Evolutionary conservation across 2,329 filamentous ascomycete genomes (phyloP).

Genomic region (Fusarium agapanthi): DNA sequence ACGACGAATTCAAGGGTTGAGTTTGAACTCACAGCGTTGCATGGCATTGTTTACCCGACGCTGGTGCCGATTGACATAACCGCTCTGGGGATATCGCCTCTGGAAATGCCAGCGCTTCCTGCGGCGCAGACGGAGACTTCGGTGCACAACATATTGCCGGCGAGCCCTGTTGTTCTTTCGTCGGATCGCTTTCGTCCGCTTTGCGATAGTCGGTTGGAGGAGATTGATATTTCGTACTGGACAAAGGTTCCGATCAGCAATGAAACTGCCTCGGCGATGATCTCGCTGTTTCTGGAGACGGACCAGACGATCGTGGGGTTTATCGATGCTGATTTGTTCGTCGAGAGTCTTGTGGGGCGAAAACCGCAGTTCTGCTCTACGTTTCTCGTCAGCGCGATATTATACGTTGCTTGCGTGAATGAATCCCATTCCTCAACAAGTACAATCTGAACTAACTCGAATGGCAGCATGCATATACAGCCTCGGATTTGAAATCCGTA

Average conservation of each 20-base stretch:
- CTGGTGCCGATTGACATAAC: neutral
- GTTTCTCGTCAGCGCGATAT: neutral
- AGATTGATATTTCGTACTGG: neutral
- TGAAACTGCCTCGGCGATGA: neutral
- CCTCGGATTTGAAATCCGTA: neutral
- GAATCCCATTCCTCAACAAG: too few relatives aligned
- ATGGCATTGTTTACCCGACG: neutral
- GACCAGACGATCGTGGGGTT: slow-evolving; percentile 3
- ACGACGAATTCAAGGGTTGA: neutral
- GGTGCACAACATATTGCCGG: neutral
- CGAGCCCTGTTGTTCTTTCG: neutral
- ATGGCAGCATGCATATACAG: neutral
- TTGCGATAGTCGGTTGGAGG: neutral
- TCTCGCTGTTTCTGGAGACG: neutral
- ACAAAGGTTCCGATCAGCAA: neutral
- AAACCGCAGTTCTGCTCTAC: neutral
- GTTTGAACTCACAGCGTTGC: slow-evolving; percentile 3
- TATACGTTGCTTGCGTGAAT: slow-evolving; percentile 3
- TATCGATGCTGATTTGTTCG: neutral
- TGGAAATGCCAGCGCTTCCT: neutral
- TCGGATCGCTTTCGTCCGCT: neutral
- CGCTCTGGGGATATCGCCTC: neutral
- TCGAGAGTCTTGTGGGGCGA: neutral
- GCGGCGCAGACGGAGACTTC: neutral
- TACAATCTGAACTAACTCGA: too few relatives aligned